These are phyloP conservation scores for Chlorophyllum brunneum DNA, from an alignment of 768 basidiomycete species.

Conservation along the genomic window DNA sequence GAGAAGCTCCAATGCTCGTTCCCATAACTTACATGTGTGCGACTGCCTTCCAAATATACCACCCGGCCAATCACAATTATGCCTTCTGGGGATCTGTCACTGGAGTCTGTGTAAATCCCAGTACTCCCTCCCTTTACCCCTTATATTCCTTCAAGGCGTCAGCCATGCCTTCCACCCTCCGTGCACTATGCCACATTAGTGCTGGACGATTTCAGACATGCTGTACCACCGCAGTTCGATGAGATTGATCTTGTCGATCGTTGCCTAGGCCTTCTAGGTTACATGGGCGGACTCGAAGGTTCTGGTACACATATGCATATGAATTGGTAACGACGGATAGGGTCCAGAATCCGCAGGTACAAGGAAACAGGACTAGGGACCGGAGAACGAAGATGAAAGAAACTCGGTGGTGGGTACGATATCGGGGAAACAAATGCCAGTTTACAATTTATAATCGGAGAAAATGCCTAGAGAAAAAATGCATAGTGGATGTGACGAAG, in stretches of 20 bases:
- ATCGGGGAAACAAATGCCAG: background rate
- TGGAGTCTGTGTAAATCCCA: background rate
- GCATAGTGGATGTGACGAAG: background rate
- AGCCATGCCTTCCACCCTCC: too few relatives aligned
- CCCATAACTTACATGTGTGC: background rate
- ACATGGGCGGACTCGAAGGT: background rate
- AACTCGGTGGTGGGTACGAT: too few relatives aligned
- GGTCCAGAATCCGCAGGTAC: background rate
- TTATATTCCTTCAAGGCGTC: too few relatives aligned
- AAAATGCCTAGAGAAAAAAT: background rate
- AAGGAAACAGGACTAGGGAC: too few relatives aligned
- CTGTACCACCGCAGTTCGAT: background rate
- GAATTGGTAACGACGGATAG: background rate
- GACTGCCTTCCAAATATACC: background rate
- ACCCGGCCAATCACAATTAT: background rate
- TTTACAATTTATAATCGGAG: background rate
- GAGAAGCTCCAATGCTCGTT: background rate
- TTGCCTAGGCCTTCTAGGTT: too few relatives aligned
- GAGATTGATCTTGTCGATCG: background rate
- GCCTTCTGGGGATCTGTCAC: slow-evolving; percentile 1
- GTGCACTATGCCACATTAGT: slow-evolving; percentile 1
- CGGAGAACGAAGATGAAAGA: too few relatives aligned
- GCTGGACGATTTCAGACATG: background rate
- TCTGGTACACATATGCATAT: background rate
- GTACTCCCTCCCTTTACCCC: background rate